These are phyloP conservation scores for Pichia insulana DNA, from an alignment of 805 yeast genomes.

Conservation along the genomic window DNA sequence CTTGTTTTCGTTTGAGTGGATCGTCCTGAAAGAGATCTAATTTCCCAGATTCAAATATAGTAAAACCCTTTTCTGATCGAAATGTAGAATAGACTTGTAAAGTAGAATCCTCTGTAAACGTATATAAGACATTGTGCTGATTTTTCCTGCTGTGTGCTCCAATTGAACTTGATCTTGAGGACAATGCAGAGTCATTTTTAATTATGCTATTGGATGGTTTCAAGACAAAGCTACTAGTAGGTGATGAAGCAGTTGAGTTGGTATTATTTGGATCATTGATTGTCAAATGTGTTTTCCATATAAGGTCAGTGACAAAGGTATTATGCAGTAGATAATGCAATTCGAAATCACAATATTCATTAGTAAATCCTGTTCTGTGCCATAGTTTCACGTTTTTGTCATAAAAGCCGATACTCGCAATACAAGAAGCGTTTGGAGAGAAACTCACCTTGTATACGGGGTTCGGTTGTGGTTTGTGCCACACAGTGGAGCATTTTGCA, in stretches of 20 bases:
- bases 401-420: conserved; percentile 54
- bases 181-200: conserved; percentile 14
- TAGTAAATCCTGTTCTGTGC: conserved; percentile 64
- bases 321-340: conserved; percentile 62
- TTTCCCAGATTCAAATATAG: conserved; percentile 50
- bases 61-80: conserved; percentile 49
- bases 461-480: conserved; percentile 48
- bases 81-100: conserved; percentile 64
- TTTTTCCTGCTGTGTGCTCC: conserved; percentile 4
- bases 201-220: conserved; percentile 25
- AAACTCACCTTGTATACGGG: conserved; percentile 51
- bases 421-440: conserved; percentile 58
- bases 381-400: conserved; percentile 71
- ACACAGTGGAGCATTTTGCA: conserved; percentile 25
- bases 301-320: conserved; percentile 41
- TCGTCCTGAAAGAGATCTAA: conserved; percentile 25
- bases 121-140: conserved; percentile 46
- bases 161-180: conserved; percentile 5
- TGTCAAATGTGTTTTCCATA: conserved; percentile 40
- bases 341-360: conserved; percentile 56
- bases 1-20: conserved; percentile 6
- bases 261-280: conserved; percentile 5
- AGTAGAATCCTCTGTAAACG: conserved; percentile 50
- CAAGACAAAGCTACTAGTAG: conserved; percentile 13
- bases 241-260: conserved; percentile 3